phyloP scores from a whole-genome alignment of 2,329 filamentous ascomycete species.

The Pseudopithomyces chartarum region DNA sequence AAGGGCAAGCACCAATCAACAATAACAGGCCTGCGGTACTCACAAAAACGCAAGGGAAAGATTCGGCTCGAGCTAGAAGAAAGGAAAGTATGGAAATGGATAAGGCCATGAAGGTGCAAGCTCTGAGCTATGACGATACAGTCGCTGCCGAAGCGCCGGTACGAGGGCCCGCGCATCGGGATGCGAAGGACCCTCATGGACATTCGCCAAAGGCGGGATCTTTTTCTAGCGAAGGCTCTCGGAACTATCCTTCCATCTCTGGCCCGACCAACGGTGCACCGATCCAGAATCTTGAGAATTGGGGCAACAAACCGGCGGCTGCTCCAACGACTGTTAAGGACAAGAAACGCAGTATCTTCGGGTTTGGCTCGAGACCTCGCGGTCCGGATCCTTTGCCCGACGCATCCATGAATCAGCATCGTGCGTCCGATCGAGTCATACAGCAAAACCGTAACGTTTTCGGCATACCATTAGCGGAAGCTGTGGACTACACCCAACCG shows the following conservation, averaged over 20 bases:
- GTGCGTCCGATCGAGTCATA: slow-evolving; percentile 28
- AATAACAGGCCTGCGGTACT: slow-evolving; percentile 22
- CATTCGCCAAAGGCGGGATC: slow-evolving; percentile 42
- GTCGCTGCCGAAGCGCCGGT: slow-evolving; percentile 63
- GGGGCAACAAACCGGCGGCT: slow-evolving; percentile 75
- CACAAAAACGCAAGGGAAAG: slow-evolving; percentile 50
- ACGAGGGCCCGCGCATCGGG: slow-evolving; percentile 48
- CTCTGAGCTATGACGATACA: slow-evolving; percentile 62
- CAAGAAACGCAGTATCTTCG: slow-evolving; percentile 74
- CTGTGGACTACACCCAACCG: slow-evolving; percentile 80
- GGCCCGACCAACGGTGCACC: slow-evolving; percentile 81
- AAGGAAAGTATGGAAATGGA: slow-evolving; percentile 48
- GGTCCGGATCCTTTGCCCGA: slow-evolving; percentile 66
- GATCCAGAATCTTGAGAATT: slow-evolving; percentile 80
- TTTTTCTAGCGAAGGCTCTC: slow-evolving; percentile 34
- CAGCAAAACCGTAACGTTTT: slow-evolving; percentile 69
- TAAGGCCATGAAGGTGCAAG: slow-evolving; percentile 46
- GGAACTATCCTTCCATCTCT: slow-evolving; percentile 66
- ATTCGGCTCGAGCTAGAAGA: slow-evolving; percentile 29
- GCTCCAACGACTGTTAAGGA: slow-evolving; percentile 71
- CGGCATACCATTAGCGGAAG: slow-evolving; percentile 82
- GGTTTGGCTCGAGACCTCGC: slow-evolving; percentile 67
- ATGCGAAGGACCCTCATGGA: slow-evolving; percentile 22
- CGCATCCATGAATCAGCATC: slow-evolving; percentile 27
- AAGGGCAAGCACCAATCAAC: slow-evolving; percentile 50